phyloP scores from a whole-genome alignment of 441 rosid genomes.

The Gossypium schwendimanii region DNA sequence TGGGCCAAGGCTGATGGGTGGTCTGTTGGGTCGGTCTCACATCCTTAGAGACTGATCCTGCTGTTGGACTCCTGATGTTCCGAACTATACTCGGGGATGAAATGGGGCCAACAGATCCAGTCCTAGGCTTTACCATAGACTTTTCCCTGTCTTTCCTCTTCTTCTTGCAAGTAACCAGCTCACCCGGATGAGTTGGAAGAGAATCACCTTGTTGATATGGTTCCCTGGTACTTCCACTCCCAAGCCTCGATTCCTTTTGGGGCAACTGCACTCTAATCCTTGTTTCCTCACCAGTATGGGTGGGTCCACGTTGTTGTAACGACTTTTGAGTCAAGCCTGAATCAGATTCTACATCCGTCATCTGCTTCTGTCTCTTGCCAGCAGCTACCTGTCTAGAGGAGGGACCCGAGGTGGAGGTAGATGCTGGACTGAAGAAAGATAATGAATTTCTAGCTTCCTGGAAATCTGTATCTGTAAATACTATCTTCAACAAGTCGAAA shows the following conservation, averaged over 20 bases:
- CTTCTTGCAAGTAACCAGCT: conserved; percentile 93
- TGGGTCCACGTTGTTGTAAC: conserved; percentile 42
- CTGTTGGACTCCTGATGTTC: conserved; percentile 49
- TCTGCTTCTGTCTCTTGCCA: conserved; percentile 59
- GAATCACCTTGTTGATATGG: conserved; percentile 59
- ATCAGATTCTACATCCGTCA: conserved; percentile 56
- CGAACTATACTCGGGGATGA: conserved; percentile 73
- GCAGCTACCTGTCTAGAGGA: conserved; percentile 44
- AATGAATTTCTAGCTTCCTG: conserved; percentile 73
- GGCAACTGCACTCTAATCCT: conserved; percentile 63
- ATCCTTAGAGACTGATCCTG: conserved; percentile 52
- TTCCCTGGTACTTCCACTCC: conserved; percentile 46
- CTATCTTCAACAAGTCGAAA: conserved; percentile 85
- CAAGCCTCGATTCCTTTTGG: conserved; percentile 63
- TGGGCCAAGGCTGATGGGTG: conserved; percentile 60
- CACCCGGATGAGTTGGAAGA: conserved; percentile 82
- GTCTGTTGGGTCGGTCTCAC: conserved; percentile 39
- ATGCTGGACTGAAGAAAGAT: conserved; percentile 49
- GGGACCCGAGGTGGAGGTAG: conserved; percentile 45
- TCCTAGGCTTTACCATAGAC: conserved; percentile 49
- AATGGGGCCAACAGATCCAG: conserved; percentile 64
- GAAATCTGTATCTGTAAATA: conserved; percentile 84
- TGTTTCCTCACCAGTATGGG: conserved; percentile 44
- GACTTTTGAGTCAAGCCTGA: conserved; percentile 46
- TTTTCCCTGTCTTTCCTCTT: conserved; percentile 97